These are phyloP conservation scores for Diplodia seriata DNA, from an alignment of 2,329 filamentous ascomycete species.

Conservation along the genomic window DNA sequence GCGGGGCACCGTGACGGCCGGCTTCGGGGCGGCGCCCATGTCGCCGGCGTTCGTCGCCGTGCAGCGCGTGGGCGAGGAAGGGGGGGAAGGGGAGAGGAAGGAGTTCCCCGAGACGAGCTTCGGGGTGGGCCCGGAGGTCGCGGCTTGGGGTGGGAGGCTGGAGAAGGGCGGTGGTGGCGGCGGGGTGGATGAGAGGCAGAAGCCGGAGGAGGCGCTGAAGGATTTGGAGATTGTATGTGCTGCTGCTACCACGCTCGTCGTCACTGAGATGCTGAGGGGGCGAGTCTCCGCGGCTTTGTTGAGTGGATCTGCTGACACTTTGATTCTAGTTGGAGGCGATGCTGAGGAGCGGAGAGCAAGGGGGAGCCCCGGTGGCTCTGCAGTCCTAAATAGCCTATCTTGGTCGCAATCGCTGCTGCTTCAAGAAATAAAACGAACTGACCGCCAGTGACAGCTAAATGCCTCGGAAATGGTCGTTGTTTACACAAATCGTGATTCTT, in stretches of 20 bases:
- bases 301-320: conserved; percentile 7
- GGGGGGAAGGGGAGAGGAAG: conserved; percentile 37
- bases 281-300: neutral
- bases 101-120: conserved; percentile 58
- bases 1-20: conserved; percentile 61
- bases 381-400: conserved; percentile 38
- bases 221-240: conserved; percentile 62
- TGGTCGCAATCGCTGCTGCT: neutral
- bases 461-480: neutral
- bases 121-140: conserved; percentile 66
- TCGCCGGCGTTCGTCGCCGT: conserved; percentile 39
- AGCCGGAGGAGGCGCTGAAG: conserved; percentile 63
- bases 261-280: too few relatives aligned
- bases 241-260: neutral
- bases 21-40: conserved; percentile 46
- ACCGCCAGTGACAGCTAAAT: neutral
- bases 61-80: conserved; percentile 44
- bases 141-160: conserved; percentile 61
- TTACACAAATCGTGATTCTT: neutral
- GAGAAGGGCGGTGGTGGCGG: conserved; percentile 40
- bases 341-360: conserved; percentile 49
- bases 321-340: conserved; percentile 45
- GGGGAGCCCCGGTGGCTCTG: conserved; percentile 42
- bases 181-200: conserved; percentile 58
- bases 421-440: neutral